Conservation (phyloP, 2,329 filamentous ascomycete species). For the Aspergillus oerlinghausenensis region DNA sequence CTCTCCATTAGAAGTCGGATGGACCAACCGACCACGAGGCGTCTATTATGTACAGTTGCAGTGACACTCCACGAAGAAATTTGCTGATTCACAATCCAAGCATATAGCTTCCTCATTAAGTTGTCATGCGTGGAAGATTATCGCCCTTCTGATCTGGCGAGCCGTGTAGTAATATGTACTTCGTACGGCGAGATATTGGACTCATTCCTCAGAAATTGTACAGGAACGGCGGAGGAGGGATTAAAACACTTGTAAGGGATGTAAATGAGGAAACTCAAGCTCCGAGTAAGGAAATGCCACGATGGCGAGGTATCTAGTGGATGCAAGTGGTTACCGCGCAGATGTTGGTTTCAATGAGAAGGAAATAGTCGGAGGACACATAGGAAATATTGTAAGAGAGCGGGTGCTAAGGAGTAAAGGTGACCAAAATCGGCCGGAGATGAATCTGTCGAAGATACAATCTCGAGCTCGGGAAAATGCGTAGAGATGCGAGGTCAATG, state of each 20-base stretch:
- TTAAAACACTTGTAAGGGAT: not conserved
- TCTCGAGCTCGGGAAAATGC: not conserved
- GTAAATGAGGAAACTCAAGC: slow-evolving; percentile 3
- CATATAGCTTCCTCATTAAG: slow-evolving; percentile 7
- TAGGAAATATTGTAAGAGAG: slow-evolving; percentile 16
- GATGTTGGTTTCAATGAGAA: slow-evolving; percentile 13
- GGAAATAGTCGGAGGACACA: slow-evolving; percentile 15
- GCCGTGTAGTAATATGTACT: slow-evolving; percentile 25
- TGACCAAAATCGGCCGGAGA: slow-evolving; percentile 1
- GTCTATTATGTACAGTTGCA: slow-evolving; percentile 32
- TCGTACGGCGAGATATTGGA: slow-evolving; percentile 20
- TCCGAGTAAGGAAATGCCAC: slow-evolving; percentile 24
- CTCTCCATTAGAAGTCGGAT: slow-evolving; percentile 21
- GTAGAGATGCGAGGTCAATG: not conserved
- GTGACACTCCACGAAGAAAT: slow-evolving; percentile 2
- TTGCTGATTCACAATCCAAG: not conserved
- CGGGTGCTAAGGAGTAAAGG: slow-evolving; percentile 10
- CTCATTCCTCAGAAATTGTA: slow-evolving; percentile 23
- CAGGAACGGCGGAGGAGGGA: slow-evolving; percentile 23
- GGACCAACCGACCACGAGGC: slow-evolving; percentile 16
- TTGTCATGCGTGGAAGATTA: slow-evolving; percentile 13
- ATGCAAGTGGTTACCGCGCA: slow-evolving; percentile 4
- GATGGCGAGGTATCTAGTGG: slow-evolving; percentile 17
- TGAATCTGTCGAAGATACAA: not conserved
- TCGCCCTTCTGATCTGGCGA: slow-evolving; percentile 12